These are phyloP conservation scores for Calonectria hongkongensis DNA, from an alignment of 2,329 filamentous ascomycete genomes.

Conservation along the genomic window DNA sequence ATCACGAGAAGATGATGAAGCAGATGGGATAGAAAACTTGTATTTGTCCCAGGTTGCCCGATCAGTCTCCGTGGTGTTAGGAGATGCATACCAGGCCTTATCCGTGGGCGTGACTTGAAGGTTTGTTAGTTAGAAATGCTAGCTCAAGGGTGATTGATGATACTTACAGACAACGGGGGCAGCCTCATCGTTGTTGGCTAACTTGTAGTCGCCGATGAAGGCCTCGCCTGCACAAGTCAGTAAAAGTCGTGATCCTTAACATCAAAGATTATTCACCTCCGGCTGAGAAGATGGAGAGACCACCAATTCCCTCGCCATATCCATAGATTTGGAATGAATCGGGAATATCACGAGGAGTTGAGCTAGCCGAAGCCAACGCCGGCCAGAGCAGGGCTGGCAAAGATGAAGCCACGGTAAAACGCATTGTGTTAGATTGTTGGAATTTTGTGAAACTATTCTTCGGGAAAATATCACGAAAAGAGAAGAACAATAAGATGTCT, in stretches of 20 bases:
- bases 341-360: background rate
- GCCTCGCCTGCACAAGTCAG: background rate
- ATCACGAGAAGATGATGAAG: background rate
- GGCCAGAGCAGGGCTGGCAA: background rate
- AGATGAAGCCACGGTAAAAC: conserved; percentile 8
- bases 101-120: background rate
- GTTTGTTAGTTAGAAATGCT: background rate
- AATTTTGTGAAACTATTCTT: background rate
- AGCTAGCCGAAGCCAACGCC: background rate
- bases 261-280: background rate
- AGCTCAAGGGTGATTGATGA: background rate
- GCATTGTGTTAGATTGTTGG: background rate
- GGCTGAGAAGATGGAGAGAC: background rate
- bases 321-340: conserved; percentile 1
- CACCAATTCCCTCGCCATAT: conserved; percentile 7
- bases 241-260: too few relatives aligned
- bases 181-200: background rate
- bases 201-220: conserved; percentile 7
- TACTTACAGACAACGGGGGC: conserved; percentile 4
- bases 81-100: background rate
- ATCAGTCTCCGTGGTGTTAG: background rate
- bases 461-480: background rate
- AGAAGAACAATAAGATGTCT: background rate
- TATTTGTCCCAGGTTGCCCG: background rate
- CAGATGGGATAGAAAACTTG: conserved; percentile 5